Conservation (phyloP, 345 rosid species). For the Reutealis trisperma region DNA sequence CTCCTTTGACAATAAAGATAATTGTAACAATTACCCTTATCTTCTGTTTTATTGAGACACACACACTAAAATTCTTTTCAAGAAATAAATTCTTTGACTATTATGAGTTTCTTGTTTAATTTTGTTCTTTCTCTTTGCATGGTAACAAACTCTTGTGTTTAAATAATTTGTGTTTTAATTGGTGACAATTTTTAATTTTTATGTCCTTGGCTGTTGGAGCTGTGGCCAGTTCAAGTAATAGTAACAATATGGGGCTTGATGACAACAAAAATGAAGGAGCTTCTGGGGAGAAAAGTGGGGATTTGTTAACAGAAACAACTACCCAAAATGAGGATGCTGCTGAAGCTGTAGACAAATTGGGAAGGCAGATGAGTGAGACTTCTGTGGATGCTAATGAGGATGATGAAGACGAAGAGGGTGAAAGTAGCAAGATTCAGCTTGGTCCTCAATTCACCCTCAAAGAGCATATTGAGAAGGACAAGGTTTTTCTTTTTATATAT, state of each 20-base stretch:
- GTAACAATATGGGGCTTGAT: slow-evolving; percentile 53
- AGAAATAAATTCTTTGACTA: not conserved
- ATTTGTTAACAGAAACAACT: slow-evolving; percentile 1
- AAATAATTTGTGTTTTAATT: too few species aligned
- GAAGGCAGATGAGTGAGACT: slow-evolving; percentile 44
- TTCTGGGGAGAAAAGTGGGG: not conserved
- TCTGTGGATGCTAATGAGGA: slow-evolving; percentile 47
- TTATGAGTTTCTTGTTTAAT: not conserved
- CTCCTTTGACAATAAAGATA: not conserved
- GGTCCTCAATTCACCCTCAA: slow-evolving; percentile 80
- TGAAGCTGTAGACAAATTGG: slow-evolving; percentile 37
- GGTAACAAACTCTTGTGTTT: not conserved
- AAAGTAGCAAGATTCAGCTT: slow-evolving; percentile 41
- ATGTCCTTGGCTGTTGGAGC: slow-evolving; percentile 32
- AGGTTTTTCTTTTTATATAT: slow-evolving; percentile 35
- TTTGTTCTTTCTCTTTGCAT: not conserved
- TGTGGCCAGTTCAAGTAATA: slow-evolving; percentile 17
- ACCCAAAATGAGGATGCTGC: slow-evolving; percentile 27
- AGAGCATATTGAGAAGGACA: slow-evolving; percentile 72
- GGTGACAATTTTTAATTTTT: slow-evolving; percentile 1
- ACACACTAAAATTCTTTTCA: too few species aligned
- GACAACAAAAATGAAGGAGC: slow-evolving; percentile 31
- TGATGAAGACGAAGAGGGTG: slow-evolving; percentile 56
- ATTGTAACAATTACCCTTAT: not conserved
- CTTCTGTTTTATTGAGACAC: not conserved